Conservation (phyloP, 2,329 filamentous ascomycete species). For the Phoma sp. region DNA sequence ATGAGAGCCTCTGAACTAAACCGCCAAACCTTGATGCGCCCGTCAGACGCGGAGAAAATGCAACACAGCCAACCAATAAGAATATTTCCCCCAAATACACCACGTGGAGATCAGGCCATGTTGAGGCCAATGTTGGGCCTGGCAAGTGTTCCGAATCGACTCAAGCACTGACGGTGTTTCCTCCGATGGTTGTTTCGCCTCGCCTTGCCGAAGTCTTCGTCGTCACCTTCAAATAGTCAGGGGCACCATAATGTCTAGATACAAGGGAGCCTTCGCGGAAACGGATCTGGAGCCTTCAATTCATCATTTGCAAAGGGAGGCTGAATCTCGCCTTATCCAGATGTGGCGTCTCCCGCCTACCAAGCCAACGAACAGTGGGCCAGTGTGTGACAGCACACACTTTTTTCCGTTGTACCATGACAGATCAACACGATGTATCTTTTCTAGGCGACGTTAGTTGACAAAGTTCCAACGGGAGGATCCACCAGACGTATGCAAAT, state of each 20-base stretch:
- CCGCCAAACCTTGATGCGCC: conserved; percentile 6
- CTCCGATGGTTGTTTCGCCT: conserved; percentile 6
- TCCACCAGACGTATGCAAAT: conserved; percentile 10
- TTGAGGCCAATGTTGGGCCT: background rate
- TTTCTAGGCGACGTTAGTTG: conserved; percentile 5
- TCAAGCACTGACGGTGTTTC: background rate
- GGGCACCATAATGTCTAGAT: conserved; percentile 4
- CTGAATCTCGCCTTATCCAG: background rate
- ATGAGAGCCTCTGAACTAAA: conserved; percentile 4
- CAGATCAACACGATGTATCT: background rate
- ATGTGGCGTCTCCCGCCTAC: background rate
- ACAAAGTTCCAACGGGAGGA: conserved; percentile 4
- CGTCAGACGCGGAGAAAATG: conserved; percentile 4
- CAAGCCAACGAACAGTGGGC: background rate
- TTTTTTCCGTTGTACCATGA: background rate
- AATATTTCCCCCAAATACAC: background rate
- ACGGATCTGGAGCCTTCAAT: background rate
- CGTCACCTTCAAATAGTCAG: conserved; percentile 3
- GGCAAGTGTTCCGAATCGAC: conserved; percentile 3
- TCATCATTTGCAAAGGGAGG: background rate
- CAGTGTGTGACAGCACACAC: background rate
- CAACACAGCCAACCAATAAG: conserved; percentile 1
- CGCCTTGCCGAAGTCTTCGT: conserved; percentile 2
- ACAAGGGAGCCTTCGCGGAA: background rate
- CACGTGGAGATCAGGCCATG: conserved; percentile 2